phyloP scores from a whole-genome alignment of 495 filamentous ascomycete species.

The Usnea hakonensis region DNA sequence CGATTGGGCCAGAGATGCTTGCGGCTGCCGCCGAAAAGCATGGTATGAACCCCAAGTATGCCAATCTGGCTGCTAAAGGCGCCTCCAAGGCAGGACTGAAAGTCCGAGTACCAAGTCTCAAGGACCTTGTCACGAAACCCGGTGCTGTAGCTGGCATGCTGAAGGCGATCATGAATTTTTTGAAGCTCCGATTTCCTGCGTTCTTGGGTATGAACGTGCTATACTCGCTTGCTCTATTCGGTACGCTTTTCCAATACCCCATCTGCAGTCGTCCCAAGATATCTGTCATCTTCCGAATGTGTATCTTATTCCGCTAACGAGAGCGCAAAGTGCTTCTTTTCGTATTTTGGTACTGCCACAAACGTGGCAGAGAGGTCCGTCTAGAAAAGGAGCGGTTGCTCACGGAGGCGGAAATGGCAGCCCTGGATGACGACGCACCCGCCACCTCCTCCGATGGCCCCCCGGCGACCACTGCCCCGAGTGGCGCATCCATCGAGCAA shows the following conservation, averaged over 20 bases:
- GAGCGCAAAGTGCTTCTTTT: slow-evolving; percentile 62
- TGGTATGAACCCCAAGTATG: slow-evolving; percentile 51
- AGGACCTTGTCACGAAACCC: slow-evolving; percentile 77
- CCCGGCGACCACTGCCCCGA: slow-evolving; percentile 40
- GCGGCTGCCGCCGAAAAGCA: slow-evolving; percentile 65
- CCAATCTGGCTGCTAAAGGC: slow-evolving; percentile 38
- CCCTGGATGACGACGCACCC: slow-evolving; percentile 36
- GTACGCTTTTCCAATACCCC: slow-evolving; percentile 42
- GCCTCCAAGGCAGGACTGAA: slow-evolving; percentile 44
- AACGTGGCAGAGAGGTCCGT: slow-evolving; percentile 76
- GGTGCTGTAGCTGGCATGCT: slow-evolving; percentile 76
- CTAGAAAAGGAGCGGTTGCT: slow-evolving; percentile 60
- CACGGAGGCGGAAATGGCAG: slow-evolving; percentile 42
- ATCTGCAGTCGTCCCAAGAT: neutral
- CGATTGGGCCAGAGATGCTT: slow-evolving; percentile 69
- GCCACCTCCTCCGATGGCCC: neutral
- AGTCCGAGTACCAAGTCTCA: slow-evolving; percentile 52
- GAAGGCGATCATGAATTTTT: slow-evolving; percentile 73
- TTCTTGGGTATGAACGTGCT: slow-evolving; percentile 78
- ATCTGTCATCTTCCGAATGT: neutral
- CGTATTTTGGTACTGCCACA: slow-evolving; percentile 96
- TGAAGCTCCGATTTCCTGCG: slow-evolving; percentile 76
- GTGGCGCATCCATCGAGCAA: slow-evolving; percentile 37
- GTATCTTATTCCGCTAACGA: slow-evolving; percentile 6
- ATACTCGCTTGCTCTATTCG: slow-evolving; percentile 74